These are phyloP conservation scores for Lactarius tabidus DNA, from an alignment of 768 basidiomycete genomes.

Conservation along the genomic window DNA sequence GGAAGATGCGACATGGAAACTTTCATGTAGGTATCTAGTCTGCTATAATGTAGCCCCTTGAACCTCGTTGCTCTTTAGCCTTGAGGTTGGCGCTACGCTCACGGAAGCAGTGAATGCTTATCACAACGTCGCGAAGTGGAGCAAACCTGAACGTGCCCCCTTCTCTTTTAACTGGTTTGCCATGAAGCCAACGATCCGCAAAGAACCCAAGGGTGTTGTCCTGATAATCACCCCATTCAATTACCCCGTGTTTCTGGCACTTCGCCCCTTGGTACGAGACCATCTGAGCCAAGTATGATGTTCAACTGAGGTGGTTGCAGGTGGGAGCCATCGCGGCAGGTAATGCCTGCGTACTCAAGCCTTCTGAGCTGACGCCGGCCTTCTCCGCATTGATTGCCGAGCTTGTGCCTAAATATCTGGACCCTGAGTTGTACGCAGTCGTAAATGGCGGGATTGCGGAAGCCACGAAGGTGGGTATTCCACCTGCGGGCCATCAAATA, in stretches of 20 bases:
- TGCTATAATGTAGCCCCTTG: too few species aligned
- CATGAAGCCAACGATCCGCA: conserved; percentile 60
- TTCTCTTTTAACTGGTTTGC: conserved; percentile 54
- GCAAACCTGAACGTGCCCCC: conserved; percentile 53
- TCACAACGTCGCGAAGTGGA: conserved; percentile 69
- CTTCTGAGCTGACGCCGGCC: conserved; percentile 34
- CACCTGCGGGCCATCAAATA: not conserved
- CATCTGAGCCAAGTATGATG: not conserved
- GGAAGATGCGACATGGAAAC: conserved; percentile 59
- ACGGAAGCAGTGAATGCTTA: conserved; percentile 51
- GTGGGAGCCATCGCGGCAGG: conserved; percentile 40
- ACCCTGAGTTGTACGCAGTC: conserved; percentile 32
- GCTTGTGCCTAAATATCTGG: conserved; percentile 34
- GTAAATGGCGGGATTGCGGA: conserved; percentile 36
- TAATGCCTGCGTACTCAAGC: conserved; percentile 35
- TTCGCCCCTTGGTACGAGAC: conserved; percentile 52
- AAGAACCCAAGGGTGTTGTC: conserved; percentile 74
- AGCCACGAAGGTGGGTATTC: conserved; percentile 29
- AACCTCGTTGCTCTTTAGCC: conserved; percentile 36
- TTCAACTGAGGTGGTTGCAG: conserved; percentile 1
- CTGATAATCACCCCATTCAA: conserved; percentile 73
- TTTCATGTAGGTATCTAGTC: conserved; percentile 39
- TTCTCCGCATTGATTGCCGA: conserved; percentile 31
- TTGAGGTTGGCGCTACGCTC: conserved; percentile 57
- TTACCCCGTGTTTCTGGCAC: conserved; percentile 53